Evolutionary conservation across 805 yeast species (phyloP).

Genomic region (Zygosaccharomyces kombuchaensis): DNA sequence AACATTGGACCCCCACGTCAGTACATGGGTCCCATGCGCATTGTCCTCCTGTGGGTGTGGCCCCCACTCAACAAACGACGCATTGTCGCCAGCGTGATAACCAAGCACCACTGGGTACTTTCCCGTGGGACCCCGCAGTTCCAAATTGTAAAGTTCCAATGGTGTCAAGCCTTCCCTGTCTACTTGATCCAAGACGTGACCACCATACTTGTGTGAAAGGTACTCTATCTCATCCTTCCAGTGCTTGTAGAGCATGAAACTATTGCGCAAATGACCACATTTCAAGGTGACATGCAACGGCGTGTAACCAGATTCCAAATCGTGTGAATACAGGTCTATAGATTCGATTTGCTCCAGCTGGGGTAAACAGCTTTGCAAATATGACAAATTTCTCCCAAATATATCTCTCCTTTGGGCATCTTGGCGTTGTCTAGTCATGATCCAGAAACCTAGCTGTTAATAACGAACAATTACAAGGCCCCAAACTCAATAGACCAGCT

Average conservation of each 20-base stretch:
- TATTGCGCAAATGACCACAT: conserved; percentile 31
- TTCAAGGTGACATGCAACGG: conserved; percentile 62
- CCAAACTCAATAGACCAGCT: not conserved
- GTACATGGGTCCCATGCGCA: conserved; percentile 46
- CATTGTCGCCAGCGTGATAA: conserved; percentile 4
- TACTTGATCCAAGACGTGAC: conserved; percentile 41
- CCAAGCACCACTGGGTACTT: conserved; percentile 15
- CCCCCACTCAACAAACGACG: conserved; percentile 2
- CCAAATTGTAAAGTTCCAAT: conserved; percentile 48
- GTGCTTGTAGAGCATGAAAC: conserved; percentile 25
- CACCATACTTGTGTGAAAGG: conserved; percentile 19
- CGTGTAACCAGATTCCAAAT: conserved; percentile 78
- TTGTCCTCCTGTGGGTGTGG: not conserved
- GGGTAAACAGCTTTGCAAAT: conserved; percentile 24
- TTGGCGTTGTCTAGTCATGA: conserved; percentile 1
- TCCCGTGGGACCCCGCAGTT: conserved; percentile 9
- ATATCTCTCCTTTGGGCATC: conserved; percentile 45
- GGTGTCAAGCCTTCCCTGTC: conserved; percentile 75
- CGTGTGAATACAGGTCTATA: conserved; percentile 44
- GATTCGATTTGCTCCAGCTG: conserved; percentile 14
- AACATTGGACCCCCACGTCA: conserved; percentile 58
- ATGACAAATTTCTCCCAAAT: conserved; percentile 53
- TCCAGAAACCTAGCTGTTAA: conserved; percentile 2
- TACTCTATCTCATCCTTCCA: conserved; percentile 28
- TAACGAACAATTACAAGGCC: conserved; percentile 8